A percentile compares a stretch with the other conserved stretches of the same genome.
These are phyloP conservation scores for Microthlaspi erraticum DNA, from an alignment of 345 rosid genomes.

Conservation along the genomic window DNA sequence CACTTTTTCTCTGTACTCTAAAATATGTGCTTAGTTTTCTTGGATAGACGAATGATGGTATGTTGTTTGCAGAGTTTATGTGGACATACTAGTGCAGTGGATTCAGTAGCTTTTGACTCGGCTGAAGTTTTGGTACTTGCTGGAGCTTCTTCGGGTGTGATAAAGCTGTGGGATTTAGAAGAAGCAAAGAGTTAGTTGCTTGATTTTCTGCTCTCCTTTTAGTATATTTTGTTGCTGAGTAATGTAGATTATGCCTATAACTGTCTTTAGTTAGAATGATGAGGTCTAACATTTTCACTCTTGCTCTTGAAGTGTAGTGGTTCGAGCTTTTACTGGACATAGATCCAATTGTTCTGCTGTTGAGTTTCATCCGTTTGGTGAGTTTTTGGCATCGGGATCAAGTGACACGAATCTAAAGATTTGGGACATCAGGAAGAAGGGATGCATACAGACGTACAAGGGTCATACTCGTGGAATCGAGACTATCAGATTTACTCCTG, in stretches of 20 bases:
- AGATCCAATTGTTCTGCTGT: constrained; percentile 87
- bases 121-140: constrained; percentile 49
- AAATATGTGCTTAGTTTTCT: not conserved
- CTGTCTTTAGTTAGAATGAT: constrained; percentile 13
- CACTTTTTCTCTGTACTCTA: constrained; percentile 11
- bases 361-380: constrained; percentile 98
- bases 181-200: constrained; percentile 50
- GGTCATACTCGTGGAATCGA: constrained; percentile 83
- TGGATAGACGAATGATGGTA: constrained; percentile 7
- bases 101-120: constrained; percentile 49
- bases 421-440: constrained; percentile 97
- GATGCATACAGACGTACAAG: constrained; percentile 92
- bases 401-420: constrained; percentile 74
- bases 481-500: constrained; percentile 90
- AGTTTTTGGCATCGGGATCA: constrained; percentile 97
- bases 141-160: constrained; percentile 50
- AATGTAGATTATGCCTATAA: not conserved
- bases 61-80: constrained; percentile 43
- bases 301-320: constrained; percentile 97
- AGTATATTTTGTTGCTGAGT: not conserved
- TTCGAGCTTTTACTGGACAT: constrained; percentile 96
- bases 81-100: constrained; percentile 48
- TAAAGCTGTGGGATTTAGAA: constrained; percentile 49
- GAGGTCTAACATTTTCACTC: constrained; percentile 50
- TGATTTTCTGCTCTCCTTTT: constrained; percentile 36